Evolutionary conservation across 1,139 yeast genomes (phyloP).

Genomic region (Yamadazyma sp.): DNA sequence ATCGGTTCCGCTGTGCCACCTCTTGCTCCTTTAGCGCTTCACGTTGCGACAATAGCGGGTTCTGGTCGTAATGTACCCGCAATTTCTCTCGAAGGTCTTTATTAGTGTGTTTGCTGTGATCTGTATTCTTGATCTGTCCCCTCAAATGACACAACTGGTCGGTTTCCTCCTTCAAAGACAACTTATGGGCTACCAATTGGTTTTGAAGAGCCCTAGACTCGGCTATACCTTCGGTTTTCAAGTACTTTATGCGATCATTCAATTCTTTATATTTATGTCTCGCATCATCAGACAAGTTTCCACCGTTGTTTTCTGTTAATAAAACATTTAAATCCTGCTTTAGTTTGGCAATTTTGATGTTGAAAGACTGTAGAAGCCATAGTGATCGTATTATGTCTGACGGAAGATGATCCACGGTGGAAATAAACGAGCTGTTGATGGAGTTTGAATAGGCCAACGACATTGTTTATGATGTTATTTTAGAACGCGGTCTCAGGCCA

Average conservation of each 20-base stretch:
- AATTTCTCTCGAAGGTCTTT: slow-evolving; percentile 32
- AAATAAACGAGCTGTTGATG: slow-evolving; percentile 39
- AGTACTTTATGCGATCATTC: slow-evolving; percentile 9
- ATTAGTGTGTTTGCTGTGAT: slow-evolving; percentile 15
- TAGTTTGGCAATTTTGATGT: slow-evolving; percentile 27
- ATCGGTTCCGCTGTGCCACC: slow-evolving; percentile 12
- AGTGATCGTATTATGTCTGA: slow-evolving; percentile 46
- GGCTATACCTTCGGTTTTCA: slow-evolving; percentile 29
- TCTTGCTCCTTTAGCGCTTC: slow-evolving; percentile 41
- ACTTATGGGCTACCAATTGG: slow-evolving; percentile 34
- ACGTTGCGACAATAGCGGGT: slow-evolving; percentile 40
- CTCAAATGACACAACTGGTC: slow-evolving; percentile 26
- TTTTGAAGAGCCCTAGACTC: slow-evolving; percentile 36
- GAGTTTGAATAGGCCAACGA: slow-evolving; percentile 23
- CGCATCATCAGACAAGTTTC: slow-evolving; percentile 4
- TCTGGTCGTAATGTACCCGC: slow-evolving; percentile 31
- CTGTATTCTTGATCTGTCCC: slow-evolving; percentile 11
- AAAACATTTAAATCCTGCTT: slow-evolving; percentile 20
- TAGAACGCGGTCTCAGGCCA: too few relatives aligned
- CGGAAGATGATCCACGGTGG: slow-evolving; percentile 49
- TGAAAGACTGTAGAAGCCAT: slow-evolving; percentile 46
- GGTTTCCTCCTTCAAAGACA: slow-evolving; percentile 30
- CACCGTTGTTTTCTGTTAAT: slow-evolving; percentile 13
- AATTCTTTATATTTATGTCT: slow-evolving; percentile 16
- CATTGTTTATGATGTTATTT: slow-evolving; percentile 6